These are phyloP conservation scores for Sporothrix variecibatus DNA, from an alignment of 2,329 filamentous ascomycete genomes.

Conservation along the genomic window DNA sequence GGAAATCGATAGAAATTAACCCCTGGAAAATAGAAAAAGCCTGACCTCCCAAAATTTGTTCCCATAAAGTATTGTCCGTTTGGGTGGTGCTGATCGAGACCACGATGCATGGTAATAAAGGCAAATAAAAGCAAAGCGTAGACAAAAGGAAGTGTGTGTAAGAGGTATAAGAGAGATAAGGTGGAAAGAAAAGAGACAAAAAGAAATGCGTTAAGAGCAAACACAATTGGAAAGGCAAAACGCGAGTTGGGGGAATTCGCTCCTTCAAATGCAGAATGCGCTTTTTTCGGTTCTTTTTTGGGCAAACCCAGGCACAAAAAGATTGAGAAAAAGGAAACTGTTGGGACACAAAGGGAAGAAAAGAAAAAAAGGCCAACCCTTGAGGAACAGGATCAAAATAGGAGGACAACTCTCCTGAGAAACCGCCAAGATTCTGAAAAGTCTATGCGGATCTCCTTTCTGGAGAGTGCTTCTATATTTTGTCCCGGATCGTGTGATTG, in stretches of 20 bases:
- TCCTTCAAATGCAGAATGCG: conserved; percentile 25
- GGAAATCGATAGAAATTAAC: neutral
- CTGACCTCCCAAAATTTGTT: conserved; percentile 21
- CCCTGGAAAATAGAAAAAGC: conserved; percentile 19
- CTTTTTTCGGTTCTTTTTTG: conserved; percentile 19
- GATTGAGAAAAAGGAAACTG: conserved; percentile 19
- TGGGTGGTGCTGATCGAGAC: conserved; percentile 24
- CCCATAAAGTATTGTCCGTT: conserved; percentile 22
- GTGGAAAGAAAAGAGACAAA: neutral
- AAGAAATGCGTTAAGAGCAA: neutral
- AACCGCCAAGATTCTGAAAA: conserved; percentile 2
- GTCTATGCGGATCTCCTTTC: conserved; percentile 15
- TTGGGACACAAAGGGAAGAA: conserved; percentile 11
- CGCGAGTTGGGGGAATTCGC: conserved; percentile 23
- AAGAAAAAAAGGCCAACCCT: conserved; percentile 13
- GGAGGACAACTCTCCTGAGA: neutral
- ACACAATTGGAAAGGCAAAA: conserved; percentile 7
- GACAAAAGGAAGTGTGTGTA: neutral
- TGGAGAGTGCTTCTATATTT: neutral
- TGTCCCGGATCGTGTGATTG: neutral
- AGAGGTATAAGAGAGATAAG: neutral
- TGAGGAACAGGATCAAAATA: conserved; percentile 30
- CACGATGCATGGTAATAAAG: conserved; percentile 21
- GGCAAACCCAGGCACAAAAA: conserved; percentile 23
- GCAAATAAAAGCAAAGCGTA: neutral